Conservation (phyloP, 2,329 filamentous ascomycete genomes). For the Alternaria ventricosa region DNA sequence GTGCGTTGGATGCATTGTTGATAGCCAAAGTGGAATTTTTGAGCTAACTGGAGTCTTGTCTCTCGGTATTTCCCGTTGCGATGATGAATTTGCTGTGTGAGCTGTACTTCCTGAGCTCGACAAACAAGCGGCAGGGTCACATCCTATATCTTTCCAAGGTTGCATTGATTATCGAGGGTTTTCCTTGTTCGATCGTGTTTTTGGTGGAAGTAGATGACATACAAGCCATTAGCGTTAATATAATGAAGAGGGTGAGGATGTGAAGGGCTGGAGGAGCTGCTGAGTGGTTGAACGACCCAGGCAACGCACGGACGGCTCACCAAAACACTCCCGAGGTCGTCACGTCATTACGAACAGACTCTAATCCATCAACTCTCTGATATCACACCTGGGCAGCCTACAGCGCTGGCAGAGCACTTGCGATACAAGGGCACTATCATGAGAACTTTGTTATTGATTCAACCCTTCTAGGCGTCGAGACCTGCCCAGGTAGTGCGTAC, state of each 20-base stretch:
- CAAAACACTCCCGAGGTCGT: too few relatives aligned
- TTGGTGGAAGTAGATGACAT: neutral
- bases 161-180: neutral
- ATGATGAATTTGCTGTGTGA: neutral
- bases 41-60: neutral
- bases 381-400: neutral
- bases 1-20: neutral
- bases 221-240: neutral
- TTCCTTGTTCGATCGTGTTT: neutral
- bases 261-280: neutral
- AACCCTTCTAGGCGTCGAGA: too few relatives aligned
- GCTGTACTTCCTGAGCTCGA: neutral
- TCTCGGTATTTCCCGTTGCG: neutral
- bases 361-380: neutral
- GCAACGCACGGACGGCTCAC: neutral
- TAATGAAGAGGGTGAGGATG: neutral
- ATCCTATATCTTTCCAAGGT: neutral
- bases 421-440: neutral
- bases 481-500: too few relatives aligned
- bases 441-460: neutral
- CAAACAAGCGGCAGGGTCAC: neutral
- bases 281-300: neutral
- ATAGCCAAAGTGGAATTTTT: neutral
- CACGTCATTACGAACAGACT: neutral
- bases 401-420: neutral